phyloP scores from a whole-genome alignment of 2,329 filamentous ascomycete genomes.

The Rhinocladiella similis region DNA sequence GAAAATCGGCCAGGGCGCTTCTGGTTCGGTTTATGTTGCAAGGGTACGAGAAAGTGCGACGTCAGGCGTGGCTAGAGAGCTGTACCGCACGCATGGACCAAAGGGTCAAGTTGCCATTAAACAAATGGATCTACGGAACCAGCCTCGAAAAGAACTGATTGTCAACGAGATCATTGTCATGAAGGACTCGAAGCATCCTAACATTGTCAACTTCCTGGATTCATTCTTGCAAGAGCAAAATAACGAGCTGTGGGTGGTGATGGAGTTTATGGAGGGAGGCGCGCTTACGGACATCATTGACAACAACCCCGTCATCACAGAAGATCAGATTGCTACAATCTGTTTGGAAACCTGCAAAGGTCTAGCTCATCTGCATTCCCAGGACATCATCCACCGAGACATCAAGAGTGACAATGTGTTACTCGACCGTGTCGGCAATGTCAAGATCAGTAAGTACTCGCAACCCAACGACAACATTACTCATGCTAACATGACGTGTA shows the following conservation, averaged over 20 bases:
- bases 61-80: slow-evolving; percentile 75
- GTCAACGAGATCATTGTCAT: slow-evolving; percentile 99
- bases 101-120: slow-evolving; percentile 96
- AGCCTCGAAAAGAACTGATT: slow-evolving; percentile 95
- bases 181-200: slow-evolving; percentile 97
- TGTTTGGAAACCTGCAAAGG: slow-evolving; percentile 97
- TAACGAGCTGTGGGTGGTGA: slow-evolving; percentile 96
- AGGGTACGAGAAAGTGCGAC: slow-evolving; percentile 86
- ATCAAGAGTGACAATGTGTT: slow-evolving; percentile 99
- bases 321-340: slow-evolving; percentile 97
- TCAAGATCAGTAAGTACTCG: slow-evolving; percentile 83
- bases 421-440: slow-evolving; percentile 87
- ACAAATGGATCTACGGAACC: slow-evolving; percentile 98
- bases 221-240: slow-evolving; percentile 95
- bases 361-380: slow-evolving; percentile 87
- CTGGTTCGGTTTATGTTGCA: slow-evolving; percentile 95
- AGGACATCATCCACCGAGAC: slow-evolving; percentile 97
- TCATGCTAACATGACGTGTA: slow-evolving; percentile 41
- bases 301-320: slow-evolving; percentile 89
- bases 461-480: neutral
- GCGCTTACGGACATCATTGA: slow-evolving; percentile 98
- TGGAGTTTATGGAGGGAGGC: slow-evolving; percentile 99
- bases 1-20: slow-evolving; percentile 98
- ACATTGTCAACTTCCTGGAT: slow-evolving; percentile 98
- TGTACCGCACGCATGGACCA: slow-evolving; percentile 76